phyloP scores from a whole-genome alignment of 2,329 filamentous ascomycete species.

The Pseudocercospora macadamiae region DNA sequence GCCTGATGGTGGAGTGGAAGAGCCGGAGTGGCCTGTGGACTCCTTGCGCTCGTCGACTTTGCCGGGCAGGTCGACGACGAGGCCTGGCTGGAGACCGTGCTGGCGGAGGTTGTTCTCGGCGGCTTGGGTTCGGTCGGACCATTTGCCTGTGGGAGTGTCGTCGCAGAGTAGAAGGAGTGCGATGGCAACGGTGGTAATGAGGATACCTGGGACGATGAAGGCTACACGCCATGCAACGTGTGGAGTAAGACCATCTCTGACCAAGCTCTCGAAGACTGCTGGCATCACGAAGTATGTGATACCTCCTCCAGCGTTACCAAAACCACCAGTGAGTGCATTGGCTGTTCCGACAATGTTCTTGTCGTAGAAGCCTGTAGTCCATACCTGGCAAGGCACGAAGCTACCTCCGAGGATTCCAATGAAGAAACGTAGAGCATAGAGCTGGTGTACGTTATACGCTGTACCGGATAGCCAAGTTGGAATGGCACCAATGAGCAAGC shows the following conservation, averaged over 20 bases:
- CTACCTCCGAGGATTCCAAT: constrained; percentile 76
- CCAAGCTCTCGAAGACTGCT: constrained; percentile 63
- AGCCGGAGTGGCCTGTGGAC: constrained; percentile 18
- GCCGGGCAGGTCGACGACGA: constrained; percentile 56
- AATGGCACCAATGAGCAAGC: constrained; percentile 76
- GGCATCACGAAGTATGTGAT: constrained; percentile 96
- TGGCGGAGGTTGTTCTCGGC: constrained; percentile 57
- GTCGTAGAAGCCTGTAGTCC: constrained; percentile 91
- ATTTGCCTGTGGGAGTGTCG: constrained; percentile 79
- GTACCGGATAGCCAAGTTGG: constrained; percentile 82
- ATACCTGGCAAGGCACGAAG: constrained; percentile 87
- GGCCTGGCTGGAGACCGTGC: constrained; percentile 46
- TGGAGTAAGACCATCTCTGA: constrained; percentile 35
- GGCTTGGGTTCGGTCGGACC: constrained; percentile 70
- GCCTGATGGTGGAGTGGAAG: constrained; percentile 37
- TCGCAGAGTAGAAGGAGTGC: constrained; percentile 51
- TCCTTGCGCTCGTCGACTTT: constrained; percentile 49
- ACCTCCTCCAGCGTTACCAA: constrained; percentile 85
- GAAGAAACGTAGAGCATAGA: constrained; percentile 78
- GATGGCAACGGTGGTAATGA: constrained; percentile 21
- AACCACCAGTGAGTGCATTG: constrained; percentile 81
- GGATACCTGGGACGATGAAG: constrained; percentile 71
- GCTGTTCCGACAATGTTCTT: constrained; percentile 88
- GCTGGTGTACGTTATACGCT: constrained; percentile 66
- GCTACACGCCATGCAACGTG: constrained; percentile 81